Percentiles rank a stretch among this genome's conserved stretches.
phyloP scores from a whole-genome alignment of 176 grass and related monocot genomes.

The Avena eriantha region DNA sequence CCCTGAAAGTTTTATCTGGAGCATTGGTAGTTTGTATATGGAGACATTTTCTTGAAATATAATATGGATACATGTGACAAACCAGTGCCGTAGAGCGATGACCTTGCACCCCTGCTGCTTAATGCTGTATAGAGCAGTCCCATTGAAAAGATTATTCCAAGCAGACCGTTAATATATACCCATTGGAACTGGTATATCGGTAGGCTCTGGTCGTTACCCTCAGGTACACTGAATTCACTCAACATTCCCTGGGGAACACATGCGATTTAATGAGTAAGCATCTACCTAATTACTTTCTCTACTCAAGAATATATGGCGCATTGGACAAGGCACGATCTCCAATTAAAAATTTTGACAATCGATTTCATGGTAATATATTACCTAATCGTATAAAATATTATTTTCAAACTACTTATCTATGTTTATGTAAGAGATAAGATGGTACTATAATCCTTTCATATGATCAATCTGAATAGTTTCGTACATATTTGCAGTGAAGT shows the following conservation, averaged over 20 bases:
- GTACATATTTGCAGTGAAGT: not conserved
- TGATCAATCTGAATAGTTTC: not conserved
- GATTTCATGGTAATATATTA: not conserved
- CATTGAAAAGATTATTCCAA: constrained; percentile 75
- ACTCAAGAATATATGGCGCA: not conserved
- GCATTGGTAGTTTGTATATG: constrained; percentile 36
- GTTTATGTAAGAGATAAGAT: not conserved
- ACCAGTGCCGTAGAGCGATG: constrained; percentile 85
- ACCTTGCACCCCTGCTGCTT: constrained; percentile 57
- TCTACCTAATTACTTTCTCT: constrained; percentile 2
- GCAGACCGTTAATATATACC: constrained; percentile 80
- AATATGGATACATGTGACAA: constrained; percentile 33
- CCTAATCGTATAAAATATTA: not conserved
- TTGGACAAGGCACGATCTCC: not conserved
- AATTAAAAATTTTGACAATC: not conserved
- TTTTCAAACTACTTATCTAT: not conserved
- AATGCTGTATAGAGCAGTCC: constrained; percentile 71
- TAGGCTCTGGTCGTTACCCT: constrained; percentile 60
- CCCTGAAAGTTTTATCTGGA: constrained; percentile 49
- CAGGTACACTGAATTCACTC: constrained; percentile 73
- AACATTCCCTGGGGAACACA: constrained; percentile 62
- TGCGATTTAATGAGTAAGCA: constrained; percentile 17
- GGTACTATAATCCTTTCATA: not conserved
- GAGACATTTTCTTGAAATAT: constrained; percentile 24
- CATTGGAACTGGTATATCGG: constrained; percentile 62